These are phyloP conservation scores for Pleomassaria siparia DNA, from an alignment of 2,329 filamentous ascomycete species.

Conservation along the genomic window DNA sequence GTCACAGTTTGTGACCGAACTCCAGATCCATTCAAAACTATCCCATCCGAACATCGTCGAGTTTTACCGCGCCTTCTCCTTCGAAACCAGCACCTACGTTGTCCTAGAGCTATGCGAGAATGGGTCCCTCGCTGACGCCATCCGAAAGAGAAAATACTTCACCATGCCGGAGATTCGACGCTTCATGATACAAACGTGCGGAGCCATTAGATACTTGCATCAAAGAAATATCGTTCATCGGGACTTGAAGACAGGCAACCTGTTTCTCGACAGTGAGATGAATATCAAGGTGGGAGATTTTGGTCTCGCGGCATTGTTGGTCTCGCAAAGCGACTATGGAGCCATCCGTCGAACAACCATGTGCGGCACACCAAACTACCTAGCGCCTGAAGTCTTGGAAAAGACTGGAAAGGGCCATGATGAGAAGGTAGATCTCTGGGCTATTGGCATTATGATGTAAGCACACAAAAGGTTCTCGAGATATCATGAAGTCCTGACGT, in stretches of 20 bases:
- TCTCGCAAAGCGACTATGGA: conserved; percentile 88
- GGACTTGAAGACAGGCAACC: conserved; percentile 96
- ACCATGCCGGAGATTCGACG: conserved; percentile 93
- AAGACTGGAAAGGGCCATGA: conserved; percentile 94
- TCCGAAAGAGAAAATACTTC: conserved; percentile 85
- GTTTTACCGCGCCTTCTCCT: conserved; percentile 92
- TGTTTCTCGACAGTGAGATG: conserved; percentile 93
- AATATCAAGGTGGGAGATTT: conserved; percentile 99
- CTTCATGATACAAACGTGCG: conserved; percentile 91
- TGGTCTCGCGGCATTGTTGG: conserved; percentile 85
- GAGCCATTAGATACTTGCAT: conserved; percentile 98
- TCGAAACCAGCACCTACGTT: conserved; percentile 85
- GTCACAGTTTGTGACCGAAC: conserved; percentile 70
- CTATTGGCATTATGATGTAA: conserved; percentile 92
- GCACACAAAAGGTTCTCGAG: conserved; percentile 24
- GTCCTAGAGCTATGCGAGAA: conserved; percentile 94
- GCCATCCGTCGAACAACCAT: conserved; percentile 81
- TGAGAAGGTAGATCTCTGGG: conserved; percentile 98
- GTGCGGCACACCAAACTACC: conserved; percentile 97
- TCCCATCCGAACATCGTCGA: conserved; percentile 93
- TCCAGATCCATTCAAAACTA: conserved; percentile 99
- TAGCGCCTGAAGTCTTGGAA: conserved; percentile 93
- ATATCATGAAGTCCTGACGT: conserved; percentile 26
- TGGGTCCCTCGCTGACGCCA: conserved; percentile 96
- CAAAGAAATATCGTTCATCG: conserved; percentile 93